A percentile compares a stretch with the other conserved stretches of the same genome.
Conservation (phyloP, 2,329 filamentous ascomycete genomes). For the Aspergillus pseudonomiae region DNA sequence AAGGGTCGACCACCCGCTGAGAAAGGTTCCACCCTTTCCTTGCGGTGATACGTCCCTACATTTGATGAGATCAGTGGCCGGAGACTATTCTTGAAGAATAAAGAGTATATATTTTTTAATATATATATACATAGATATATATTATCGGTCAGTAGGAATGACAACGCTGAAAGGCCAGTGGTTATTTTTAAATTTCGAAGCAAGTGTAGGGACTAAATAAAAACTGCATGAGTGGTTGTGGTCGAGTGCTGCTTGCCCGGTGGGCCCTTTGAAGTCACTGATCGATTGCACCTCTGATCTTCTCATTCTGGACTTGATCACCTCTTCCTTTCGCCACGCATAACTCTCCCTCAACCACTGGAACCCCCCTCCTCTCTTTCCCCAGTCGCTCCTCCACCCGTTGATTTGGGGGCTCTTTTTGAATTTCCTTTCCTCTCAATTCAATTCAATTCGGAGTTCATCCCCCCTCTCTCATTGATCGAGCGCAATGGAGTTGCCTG, state of each 20-base stretch:
- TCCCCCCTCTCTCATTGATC: not conserved
- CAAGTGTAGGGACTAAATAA: not conserved
- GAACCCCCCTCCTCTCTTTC: not conserved
- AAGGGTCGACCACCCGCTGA: not conserved
- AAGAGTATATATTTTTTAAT: not conserved
- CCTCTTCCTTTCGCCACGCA: conserved; percentile 8
- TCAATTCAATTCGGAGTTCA: not conserved
- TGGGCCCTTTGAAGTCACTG: conserved; percentile 9
- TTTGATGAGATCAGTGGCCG: not conserved
- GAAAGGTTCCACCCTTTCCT: not conserved
- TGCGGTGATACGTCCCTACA: not conserved
- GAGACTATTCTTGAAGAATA: not conserved
- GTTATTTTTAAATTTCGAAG: not conserved
- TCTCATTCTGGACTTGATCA: conserved; percentile 11
- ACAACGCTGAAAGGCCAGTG: not conserved
- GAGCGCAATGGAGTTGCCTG: conserved; percentile 15
- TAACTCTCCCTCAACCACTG: not conserved
- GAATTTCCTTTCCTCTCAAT: not conserved
- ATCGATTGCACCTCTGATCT: conserved; percentile 1
- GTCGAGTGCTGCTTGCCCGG: not conserved
- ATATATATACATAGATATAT: no score
- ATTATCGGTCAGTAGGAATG: not conserved
- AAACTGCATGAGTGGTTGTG: not conserved
- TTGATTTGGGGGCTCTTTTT: not conserved
- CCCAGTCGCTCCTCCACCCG: not conserved